phyloP scores from a whole-genome alignment of 2,329 filamentous ascomycete species.

The Colletotrichum echinochloae region DNA sequence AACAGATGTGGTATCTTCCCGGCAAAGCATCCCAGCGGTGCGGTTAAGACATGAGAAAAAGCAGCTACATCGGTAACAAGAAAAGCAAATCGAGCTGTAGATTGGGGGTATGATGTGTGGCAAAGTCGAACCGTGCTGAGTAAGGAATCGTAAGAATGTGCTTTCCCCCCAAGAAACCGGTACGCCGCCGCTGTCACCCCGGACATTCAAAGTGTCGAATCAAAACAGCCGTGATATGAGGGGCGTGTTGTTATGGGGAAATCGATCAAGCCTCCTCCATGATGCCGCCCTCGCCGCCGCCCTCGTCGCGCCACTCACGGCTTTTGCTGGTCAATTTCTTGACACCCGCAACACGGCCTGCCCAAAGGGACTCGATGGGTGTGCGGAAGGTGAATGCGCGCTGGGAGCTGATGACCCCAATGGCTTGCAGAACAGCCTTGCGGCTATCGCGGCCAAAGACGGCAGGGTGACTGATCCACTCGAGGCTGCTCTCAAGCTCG shows the following conservation, averaged over 20 bases:
- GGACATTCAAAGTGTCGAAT: conserved; percentile 24
- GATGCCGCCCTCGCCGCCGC: conserved; percentile 77
- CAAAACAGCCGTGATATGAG: conserved; percentile 31
- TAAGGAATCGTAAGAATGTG: conserved; percentile 34
- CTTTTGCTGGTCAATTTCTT: conserved; percentile 85
- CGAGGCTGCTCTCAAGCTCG: conserved; percentile 88
- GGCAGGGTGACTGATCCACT: conserved; percentile 98
- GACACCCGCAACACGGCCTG: conserved; percentile 82
- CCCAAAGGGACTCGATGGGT: conserved; percentile 90
- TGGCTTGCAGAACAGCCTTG: conserved; percentile 95
- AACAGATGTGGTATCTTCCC: conserved; percentile 41
- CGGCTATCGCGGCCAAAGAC: conserved; percentile 94
- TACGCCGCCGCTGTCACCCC: conserved; percentile 28
- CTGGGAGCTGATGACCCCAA: conserved; percentile 96
- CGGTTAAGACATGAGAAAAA: conserved; percentile 34
- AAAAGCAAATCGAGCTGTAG: conserved; percentile 32
- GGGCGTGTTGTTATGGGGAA: conserved; percentile 25
- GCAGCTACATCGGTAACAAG: conserved; percentile 33
- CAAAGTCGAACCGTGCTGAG: conserved; percentile 32
- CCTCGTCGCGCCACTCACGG: conserved; percentile 91
- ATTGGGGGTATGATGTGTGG: conserved; percentile 37
- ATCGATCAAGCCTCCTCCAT: conserved; percentile 66
- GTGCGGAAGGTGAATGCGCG: conserved; percentile 94
- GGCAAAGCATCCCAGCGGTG: conserved; percentile 39
- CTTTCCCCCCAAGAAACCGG: conserved; percentile 26